These are phyloP conservation scores for Trichoderma gracile DNA, from an alignment of 2,329 filamentous ascomycete species.

Conservation along the genomic window DNA sequence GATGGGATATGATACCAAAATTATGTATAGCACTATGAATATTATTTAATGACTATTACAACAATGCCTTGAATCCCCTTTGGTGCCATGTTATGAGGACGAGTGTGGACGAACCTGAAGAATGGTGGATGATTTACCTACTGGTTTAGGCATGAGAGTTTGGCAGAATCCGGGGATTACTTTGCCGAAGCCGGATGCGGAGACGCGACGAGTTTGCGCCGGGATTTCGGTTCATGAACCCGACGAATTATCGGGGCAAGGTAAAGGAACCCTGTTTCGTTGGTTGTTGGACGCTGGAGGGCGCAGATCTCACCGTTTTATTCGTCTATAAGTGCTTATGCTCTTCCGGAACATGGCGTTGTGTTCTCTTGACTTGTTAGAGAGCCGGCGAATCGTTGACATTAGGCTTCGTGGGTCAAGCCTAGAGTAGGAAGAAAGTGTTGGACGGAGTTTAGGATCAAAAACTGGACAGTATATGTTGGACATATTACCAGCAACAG, in stretches of 20 bases:
- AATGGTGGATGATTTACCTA: background rate
- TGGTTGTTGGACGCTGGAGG: background rate
- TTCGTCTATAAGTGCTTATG: background rate
- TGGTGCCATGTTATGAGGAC: background rate
- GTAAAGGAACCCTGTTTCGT: background rate
- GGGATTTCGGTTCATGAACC: slow-evolving; percentile 6
- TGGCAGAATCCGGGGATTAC: background rate
- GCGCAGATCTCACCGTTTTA: background rate
- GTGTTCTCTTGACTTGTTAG: background rate
- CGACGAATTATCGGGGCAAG: slow-evolving; percentile 10
- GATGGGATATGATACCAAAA: slow-evolving; percentile 26
- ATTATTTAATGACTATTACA: slow-evolving; percentile 21
- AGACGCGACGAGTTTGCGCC: slow-evolving; percentile 1
- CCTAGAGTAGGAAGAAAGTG: background rate
- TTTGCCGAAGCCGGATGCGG: slow-evolving; percentile 19
- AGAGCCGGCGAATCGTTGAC: background rate
- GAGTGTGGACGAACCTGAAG: background rate
- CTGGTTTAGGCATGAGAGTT: background rate
- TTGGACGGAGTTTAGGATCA: background rate
- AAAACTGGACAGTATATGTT: too few species aligned
- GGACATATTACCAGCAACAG: background rate
- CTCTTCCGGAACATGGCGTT: too few species aligned
- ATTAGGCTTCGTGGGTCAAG: background rate
- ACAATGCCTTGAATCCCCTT: background rate
- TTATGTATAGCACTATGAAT: slow-evolving; percentile 19